Evolutionary conservation across 495 filamentous ascomycete species (phyloP).

Genomic region (Talaromyces wortmannii): DNA sequence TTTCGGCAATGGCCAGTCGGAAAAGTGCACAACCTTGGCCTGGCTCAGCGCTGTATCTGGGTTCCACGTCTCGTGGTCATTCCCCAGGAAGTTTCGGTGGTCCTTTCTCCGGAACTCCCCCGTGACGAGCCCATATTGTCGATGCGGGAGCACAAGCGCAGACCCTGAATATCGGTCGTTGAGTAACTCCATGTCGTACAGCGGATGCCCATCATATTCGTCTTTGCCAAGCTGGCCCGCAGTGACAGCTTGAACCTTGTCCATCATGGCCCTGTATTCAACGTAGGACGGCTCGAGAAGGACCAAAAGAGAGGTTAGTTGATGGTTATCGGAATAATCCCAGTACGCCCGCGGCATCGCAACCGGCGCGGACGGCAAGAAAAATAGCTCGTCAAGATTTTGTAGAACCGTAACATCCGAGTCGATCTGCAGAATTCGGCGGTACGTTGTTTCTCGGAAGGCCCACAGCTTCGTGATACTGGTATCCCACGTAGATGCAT

Average conservation of each 20-base stretch:
- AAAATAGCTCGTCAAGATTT: constrained; percentile 68
- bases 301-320: constrained; percentile 56
- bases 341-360: constrained; percentile 71
- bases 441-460: constrained; percentile 63
- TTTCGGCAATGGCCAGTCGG: constrained; percentile 75
- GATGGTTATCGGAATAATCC: constrained; percentile 45
- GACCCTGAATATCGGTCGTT: constrained; percentile 61
- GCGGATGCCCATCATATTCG: background rate
- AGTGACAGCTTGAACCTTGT: constrained; percentile 18
- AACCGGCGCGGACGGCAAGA: constrained; percentile 51
- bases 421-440: constrained; percentile 62
- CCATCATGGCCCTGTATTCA: constrained; percentile 47
- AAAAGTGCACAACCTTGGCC: constrained; percentile 75
- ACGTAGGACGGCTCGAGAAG: constrained; percentile 54
- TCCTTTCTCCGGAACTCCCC: constrained; percentile 61
- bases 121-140: constrained; percentile 61
- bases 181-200: constrained; percentile 68
- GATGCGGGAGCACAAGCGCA: constrained; percentile 70
- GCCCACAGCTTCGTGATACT: constrained; percentile 63
- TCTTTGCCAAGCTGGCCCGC: constrained; percentile 35
- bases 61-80: constrained; percentile 60
- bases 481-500: constrained; percentile 46
- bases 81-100: constrained; percentile 58
- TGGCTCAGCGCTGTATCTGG: constrained; percentile 53
- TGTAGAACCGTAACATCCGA: constrained; percentile 59